Evolutionary conservation across 805 yeast species (phyloP).

Genomic region (Starmerella davenportii): DNA sequence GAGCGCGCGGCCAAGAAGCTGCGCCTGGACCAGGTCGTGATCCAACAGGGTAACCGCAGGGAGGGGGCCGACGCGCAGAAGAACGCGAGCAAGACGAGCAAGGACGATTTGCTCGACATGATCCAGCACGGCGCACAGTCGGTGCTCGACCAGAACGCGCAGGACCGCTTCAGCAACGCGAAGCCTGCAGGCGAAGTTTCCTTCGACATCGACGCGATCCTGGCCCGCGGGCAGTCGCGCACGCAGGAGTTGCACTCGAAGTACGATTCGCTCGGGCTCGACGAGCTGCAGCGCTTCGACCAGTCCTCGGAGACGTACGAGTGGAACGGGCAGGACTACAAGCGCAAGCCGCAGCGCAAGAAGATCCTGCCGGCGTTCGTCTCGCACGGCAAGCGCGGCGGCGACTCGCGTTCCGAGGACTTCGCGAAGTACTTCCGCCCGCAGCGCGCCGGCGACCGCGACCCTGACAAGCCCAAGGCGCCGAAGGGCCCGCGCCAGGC

Average conservation of each 20-base stretch:
- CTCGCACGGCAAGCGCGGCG: constrained; percentile 15
- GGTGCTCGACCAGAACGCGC: constrained; percentile 42
- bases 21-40: constrained; percentile 81
- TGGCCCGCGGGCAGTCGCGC: constrained; percentile 62
- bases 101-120: constrained; percentile 82
- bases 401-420: constrained; percentile 13
- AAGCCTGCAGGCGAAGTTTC: background rate
- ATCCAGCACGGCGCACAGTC: constrained; percentile 92
- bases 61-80: constrained; percentile 29
- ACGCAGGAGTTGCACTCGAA: constrained; percentile 65
- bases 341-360: constrained; percentile 27
- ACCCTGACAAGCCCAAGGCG: constrained; percentile 26
- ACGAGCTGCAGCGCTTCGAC: constrained; percentile 81
- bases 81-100: constrained; percentile 26
- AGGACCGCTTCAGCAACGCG: constrained; percentile 7
- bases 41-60: constrained; percentile 62
- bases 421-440: constrained; percentile 13
- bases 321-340: constrained; percentile 87
- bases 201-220: constrained; percentile 62
- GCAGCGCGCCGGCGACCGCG: constrained; percentile 2
- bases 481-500: constrained; percentile 77
- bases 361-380: constrained; percentile 20
- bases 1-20: constrained; percentile 92
- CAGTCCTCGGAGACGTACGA: constrained; percentile 73
- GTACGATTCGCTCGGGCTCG: constrained; percentile 72